Evolutionary conservation across 441 rosid species (phyloP).

Genomic region (Mallotus japonicus): DNA sequence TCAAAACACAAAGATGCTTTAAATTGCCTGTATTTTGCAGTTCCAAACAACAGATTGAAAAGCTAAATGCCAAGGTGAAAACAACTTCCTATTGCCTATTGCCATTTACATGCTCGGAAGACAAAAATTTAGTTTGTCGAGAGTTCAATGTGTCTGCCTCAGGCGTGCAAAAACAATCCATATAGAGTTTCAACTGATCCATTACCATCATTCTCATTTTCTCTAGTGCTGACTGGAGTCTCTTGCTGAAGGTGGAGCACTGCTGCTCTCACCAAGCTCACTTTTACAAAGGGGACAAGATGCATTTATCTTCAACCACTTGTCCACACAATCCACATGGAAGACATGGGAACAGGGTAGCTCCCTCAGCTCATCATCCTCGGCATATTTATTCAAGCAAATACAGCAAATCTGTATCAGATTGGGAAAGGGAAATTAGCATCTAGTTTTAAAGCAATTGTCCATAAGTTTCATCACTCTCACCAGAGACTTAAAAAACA

Average conservation of each 20-base stretch:
- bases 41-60: background rate
- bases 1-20: background rate
- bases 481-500: too few species aligned
- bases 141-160: background rate
- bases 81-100: background rate
- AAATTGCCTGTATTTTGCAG: background rate
- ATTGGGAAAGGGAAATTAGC: background rate
- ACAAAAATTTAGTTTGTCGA: background rate
- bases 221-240: conserved; percentile 5
- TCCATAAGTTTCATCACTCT: too few species aligned
- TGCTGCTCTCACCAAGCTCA: conserved; percentile 60
- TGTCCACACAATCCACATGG: conserved; percentile 88
- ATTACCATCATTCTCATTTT: background rate
- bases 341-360: conserved; percentile 79
- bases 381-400: conserved; percentile 77
- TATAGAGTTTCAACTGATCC: background rate
- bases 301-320: conserved; percentile 91
- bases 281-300: conserved; percentile 90
- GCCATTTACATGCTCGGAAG: background rate
- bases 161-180: background rate
- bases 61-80: background rate
- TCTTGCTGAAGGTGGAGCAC: background rate
- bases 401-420: conserved; percentile 78
- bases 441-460: background rate
- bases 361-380: conserved; percentile 83